Conservation (phyloP, 371 early-diverging fungal genomes). For the Coemansia sp. region DNA sequence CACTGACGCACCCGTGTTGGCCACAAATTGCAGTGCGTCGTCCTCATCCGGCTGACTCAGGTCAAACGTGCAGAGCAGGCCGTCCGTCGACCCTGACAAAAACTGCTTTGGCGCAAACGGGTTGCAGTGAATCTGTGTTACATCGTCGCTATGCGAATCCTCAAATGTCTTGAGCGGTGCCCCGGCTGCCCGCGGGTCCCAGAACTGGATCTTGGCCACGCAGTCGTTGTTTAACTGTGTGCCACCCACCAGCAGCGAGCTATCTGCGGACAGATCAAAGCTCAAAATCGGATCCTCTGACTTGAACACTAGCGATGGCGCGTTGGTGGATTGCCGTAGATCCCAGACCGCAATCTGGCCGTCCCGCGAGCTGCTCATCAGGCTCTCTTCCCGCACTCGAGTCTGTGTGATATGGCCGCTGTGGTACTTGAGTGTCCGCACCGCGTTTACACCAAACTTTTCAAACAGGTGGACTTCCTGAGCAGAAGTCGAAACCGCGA, state of each 20-base stretch:
- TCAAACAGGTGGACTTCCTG: conserved; percentile 68
- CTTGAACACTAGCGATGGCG: conserved; percentile 55
- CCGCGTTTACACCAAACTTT: conserved; percentile 55
- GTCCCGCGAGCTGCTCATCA: conserved; percentile 66
- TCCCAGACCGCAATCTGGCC: conserved; percentile 71
- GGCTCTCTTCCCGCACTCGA: conserved; percentile 58
- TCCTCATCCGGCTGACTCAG: conserved; percentile 77
- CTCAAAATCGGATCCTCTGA: conserved; percentile 50
- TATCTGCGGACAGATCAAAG: conserved; percentile 52
- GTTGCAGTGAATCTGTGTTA: conserved; percentile 86
- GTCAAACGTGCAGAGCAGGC: conserved; percentile 73
- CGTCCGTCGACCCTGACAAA: conserved; percentile 74
- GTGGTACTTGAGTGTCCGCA: conserved; percentile 56
- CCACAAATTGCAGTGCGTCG: conserved; percentile 77
- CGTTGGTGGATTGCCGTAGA: conserved; percentile 50
- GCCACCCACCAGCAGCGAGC: conserved; percentile 29
- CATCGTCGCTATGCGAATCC: conserved; percentile 89
- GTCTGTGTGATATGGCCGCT: conserved; percentile 61
- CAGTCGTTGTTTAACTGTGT: conserved; percentile 30
- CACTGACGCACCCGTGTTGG: conserved; percentile 80
- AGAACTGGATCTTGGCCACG: conserved; percentile 73
- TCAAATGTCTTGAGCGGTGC: conserved; percentile 57
- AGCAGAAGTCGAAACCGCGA: conserved; percentile 69
- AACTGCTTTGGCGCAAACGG: conserved; percentile 61
- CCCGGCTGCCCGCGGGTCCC: conserved; percentile 58